phyloP scores from a whole-genome alignment of 768 basidiomycete species.

The Russula sp. region DNA sequence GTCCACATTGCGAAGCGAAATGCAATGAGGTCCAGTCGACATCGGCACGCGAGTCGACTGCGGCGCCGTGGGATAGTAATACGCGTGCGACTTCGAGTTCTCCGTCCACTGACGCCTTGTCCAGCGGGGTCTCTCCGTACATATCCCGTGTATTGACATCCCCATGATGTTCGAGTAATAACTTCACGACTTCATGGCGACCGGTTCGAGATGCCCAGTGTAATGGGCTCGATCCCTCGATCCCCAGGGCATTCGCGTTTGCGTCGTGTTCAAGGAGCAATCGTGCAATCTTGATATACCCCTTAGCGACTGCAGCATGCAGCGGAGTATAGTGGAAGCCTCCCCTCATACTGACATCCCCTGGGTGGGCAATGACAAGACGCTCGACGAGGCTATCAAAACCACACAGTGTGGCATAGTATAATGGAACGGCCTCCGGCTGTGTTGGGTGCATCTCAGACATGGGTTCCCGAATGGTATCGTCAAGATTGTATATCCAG shows the following conservation, averaged over 20 bases:
- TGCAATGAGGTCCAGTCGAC: not conserved
- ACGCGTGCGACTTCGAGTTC: not conserved
- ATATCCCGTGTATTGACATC: not conserved
- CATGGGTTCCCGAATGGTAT: not conserved
- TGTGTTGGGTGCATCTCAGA: not conserved
- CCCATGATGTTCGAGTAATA: not conserved
- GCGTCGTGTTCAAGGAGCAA: not conserved
- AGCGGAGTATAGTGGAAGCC: not conserved
- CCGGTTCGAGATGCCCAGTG: not conserved
- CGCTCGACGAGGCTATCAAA: not conserved
- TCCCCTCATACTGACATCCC: not conserved
- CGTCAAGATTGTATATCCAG: conserved; percentile 3
- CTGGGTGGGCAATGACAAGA: not conserved
- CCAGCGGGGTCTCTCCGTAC: not conserved
- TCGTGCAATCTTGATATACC: not conserved
- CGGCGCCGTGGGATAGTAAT: not conserved
- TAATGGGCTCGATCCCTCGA: not conserved
- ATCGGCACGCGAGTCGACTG: not conserved
- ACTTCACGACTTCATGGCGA: not conserved
- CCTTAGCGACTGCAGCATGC: not conserved
- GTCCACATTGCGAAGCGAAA: not conserved
- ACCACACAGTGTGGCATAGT: not conserved
- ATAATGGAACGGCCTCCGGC: not conserved
- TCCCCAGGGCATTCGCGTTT: not conserved
- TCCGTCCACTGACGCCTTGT: fast-evolving